These are phyloP conservation scores for Aristolochia californica DNA, from an alignment of 164 flowering plant species.

Conservation along the genomic window DNA sequence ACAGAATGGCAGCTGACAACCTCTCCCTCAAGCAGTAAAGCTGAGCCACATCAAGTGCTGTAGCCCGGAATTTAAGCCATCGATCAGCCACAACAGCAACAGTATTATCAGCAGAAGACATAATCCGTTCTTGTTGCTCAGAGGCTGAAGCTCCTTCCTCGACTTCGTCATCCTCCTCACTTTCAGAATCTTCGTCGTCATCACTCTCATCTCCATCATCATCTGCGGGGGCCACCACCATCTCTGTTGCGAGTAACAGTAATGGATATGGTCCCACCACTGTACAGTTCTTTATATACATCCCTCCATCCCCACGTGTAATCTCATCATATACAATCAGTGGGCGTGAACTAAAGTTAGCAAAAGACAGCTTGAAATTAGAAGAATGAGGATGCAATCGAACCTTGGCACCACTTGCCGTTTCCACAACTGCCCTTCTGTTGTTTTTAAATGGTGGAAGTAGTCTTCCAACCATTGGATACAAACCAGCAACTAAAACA, in stretches of 20 bases:
- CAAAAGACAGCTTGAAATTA: conserved; percentile 24
- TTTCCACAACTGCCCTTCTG: conserved; percentile 37
- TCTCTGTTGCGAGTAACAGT: conserved; percentile 63
- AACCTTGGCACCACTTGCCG: conserved; percentile 57
- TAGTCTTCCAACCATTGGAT: conserved; percentile 85
- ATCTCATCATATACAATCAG: conserved; percentile 72
- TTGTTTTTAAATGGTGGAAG: conserved; percentile 24
- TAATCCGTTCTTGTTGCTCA: conserved; percentile 29
- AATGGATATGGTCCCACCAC: conserved; percentile 71
- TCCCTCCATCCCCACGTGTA: conserved; percentile 66
- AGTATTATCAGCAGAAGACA: conserved; percentile 69
- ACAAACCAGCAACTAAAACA: conserved; percentile 74
- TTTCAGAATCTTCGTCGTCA: conserved; percentile 17
- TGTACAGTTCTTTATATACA: conserved; percentile 53
- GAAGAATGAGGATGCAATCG: conserved; percentile 53
- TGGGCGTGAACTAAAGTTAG: conserved; percentile 19
- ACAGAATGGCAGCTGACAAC: conserved; percentile 60
- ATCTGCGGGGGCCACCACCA: conserved; percentile 62
- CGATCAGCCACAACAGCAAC: conserved; percentile 69
- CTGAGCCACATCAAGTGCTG: conserved; percentile 84
- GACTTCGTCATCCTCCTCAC: conserved; percentile 27
- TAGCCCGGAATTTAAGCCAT: conserved; percentile 65
- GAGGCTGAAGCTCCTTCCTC: conserved; percentile 16
- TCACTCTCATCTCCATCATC: conserved; percentile 28
- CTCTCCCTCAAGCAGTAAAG: conserved; percentile 86